These are phyloP conservation scores for Clarkia xantiana DNA, from an alignment of 345 rosid genomes.

Conservation along the genomic window DNA sequence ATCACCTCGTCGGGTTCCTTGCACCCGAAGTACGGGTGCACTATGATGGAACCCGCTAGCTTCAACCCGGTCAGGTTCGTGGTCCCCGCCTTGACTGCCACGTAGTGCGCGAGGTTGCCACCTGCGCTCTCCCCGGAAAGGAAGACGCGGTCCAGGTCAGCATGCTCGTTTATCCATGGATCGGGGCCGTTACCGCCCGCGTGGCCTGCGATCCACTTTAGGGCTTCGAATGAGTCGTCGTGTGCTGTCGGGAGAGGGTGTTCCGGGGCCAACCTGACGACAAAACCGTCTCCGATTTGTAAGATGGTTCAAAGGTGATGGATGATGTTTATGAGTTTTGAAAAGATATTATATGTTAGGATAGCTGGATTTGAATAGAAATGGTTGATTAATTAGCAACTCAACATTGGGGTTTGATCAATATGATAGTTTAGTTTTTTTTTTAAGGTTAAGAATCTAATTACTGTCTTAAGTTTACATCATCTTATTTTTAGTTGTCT, in stretches of 20 bases:
- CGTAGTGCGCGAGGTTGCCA: slow-evolving; percentile 12
- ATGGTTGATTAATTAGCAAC: no score
- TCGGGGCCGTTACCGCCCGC: slow-evolving; percentile 7
- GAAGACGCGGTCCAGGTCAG: slow-evolving; percentile 9
- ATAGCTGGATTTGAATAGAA: no score
- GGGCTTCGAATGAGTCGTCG: slow-evolving; percentile 15
- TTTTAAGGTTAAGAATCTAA: no score
- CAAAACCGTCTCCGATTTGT: no score
- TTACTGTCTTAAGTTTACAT: no score
- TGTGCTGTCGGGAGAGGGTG: slow-evolving; percentile 19
- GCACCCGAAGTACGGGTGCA: slow-evolving; percentile 35
- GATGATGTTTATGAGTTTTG: no score
- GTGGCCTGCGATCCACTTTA: slow-evolving; percentile 21
- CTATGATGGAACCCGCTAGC: slow-evolving; percentile 18
- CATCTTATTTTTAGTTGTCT: no score
- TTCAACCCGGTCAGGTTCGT: slow-evolving; percentile 11
- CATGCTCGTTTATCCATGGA: slow-evolving; percentile 5
- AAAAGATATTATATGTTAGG: no score
- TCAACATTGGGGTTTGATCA: no score
- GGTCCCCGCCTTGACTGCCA: slow-evolving; percentile 3
- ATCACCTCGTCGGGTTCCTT: slow-evolving; percentile 20
- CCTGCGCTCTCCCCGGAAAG: slow-evolving; percentile 10
- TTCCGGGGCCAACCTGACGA: slow-evolving; percentile 20
- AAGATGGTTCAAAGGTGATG: no score
- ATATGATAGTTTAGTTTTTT: no score